phyloP scores from a whole-genome alignment of 805 yeast species.

The Candida gorgasii region DNA sequence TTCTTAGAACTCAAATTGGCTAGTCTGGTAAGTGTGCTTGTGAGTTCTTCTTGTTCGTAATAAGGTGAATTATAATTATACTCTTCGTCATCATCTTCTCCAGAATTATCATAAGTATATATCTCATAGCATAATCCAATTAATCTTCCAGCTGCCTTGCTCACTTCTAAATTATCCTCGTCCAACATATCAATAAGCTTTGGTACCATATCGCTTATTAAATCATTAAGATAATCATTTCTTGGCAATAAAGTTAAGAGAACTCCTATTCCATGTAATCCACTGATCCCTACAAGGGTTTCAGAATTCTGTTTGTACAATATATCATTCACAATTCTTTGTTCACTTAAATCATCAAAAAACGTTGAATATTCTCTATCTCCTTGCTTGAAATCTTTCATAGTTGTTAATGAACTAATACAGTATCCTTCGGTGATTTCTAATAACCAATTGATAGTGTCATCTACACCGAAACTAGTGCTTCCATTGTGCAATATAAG shows the following conservation, averaged over 20 bases:
- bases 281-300: conserved; percentile 40
- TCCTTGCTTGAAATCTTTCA: conserved; percentile 38
- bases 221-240: conserved; percentile 44
- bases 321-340: conserved; percentile 35
- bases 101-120: conserved; percentile 44
- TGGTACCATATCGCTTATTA: conserved; percentile 37
- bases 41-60: conserved; percentile 51
- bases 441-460: conserved; percentile 42
- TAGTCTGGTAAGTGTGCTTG: conserved; percentile 41
- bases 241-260: conserved; percentile 45
- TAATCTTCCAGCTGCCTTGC: conserved; percentile 56
- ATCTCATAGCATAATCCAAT: conserved; percentile 59
- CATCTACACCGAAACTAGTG: conserved; percentile 52
- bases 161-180: conserved; percentile 43
- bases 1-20: conserved; percentile 55
- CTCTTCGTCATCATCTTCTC: conserved; percentile 39
- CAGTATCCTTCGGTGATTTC: conserved; percentile 44
- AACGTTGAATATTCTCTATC: conserved; percentile 44
- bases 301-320: conserved; percentile 31
- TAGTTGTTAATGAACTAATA: conserved; percentile 30
- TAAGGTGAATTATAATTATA: conserved; percentile 52
- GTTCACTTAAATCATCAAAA: conserved; percentile 33
- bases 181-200: conserved; percentile 45
- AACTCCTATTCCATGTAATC: conserved; percentile 48
- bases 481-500: conserved; percentile 49